Evolutionary conservation across 257 asterid species (phyloP), one percentile per base, ranked within the genome.

Genomic region (Petrea volubilis): DNA sequence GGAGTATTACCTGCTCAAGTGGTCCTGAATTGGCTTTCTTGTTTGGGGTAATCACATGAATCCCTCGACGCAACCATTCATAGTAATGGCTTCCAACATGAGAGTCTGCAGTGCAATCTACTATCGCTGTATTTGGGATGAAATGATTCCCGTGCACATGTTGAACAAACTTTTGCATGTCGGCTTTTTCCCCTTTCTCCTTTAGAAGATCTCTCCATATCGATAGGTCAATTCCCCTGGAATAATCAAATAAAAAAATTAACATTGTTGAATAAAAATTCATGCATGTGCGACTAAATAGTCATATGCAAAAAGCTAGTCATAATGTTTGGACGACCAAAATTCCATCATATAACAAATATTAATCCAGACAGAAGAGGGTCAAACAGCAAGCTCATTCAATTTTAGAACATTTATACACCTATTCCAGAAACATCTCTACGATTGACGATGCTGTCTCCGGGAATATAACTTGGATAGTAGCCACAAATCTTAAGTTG

Each of bases 21-120:
- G 99, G 99, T 68, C 98, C 99, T 34, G 99, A 95, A 82, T 92
- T 95, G 80, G 99, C 99, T 88, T 90, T 95, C 84, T 95, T 95
- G 74, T 95, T 95, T 11, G 99, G 99, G 43, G 99, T 95, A 67
- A 95, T 75, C 41, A 95, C 96, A 72, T 95, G 98, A 74, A 95
- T 88, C 74, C 99, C 99, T 72, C 87, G 83, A 51, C 91, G 87
- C 88, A 95, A 79, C 99, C 99, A 95, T 18, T 90, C 98, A 72
- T 84, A 65, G 79, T 95, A 95, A 64, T 85, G 91, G 79, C 93
- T 88, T 9, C 96, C 97, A 46, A 95, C 73, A 44, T 64, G 23
- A 50, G 99, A 80, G 72, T 95, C 99, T 24, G 99, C 96, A 28
- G 99, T 95, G 83, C 99, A 95, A 80, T 95, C 99, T 14, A 95